Evolutionary conservation across 2,329 filamentous ascomycete species (phyloP), one percentile per base, ranked within the genome.

Genomic region (Cercospora sesami): DNA sequence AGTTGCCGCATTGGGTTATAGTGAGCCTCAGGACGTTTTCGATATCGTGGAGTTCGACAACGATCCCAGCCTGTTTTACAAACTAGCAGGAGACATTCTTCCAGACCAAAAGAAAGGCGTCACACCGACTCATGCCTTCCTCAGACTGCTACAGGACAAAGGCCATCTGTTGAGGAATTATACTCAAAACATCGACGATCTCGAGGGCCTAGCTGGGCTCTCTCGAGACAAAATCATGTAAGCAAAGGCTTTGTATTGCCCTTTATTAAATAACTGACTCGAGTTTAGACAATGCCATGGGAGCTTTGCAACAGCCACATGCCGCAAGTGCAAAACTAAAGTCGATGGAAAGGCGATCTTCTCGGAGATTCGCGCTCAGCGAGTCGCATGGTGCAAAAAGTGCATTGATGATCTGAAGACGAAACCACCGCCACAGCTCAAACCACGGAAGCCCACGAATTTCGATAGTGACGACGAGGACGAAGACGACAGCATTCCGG

Each of bases 171-270:
- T 97, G 68, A 98, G 94, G 51, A 97, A 98, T 81, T 99, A 97
- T 82, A 96, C 95, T 0, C 95, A 99, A 79, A 99, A 99, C 79
- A 98, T 99, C 76, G 95, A 99, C 83, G 97, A 97, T 74, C 72
- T 76, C 12, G 73, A 69, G 31, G 61, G 31, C 12, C 39, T 64
- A 5, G 66, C 66, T 18, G 66, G 66, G 3, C 64, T 68, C 12
- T 51, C 60, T 16, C 12, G 36, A 26, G 66, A 66, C 14, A 75
- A 72, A 45, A 28, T 57, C 21, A 64, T 64, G 61, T 64, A 64
- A 33, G 89, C 53, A 57, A 16, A 5, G 23, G 16, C 18, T 31
- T 12, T 48, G 42, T 48, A 23, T 4, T 10, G n/a, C 9, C 10
- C 26, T 28, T 23, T 9, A 3, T 21, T 12, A 4, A 28, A 28